phyloP scores from a whole-genome alignment of 768 basidiomycete genomes.

The Pleurotus cornucopiae region DNA sequence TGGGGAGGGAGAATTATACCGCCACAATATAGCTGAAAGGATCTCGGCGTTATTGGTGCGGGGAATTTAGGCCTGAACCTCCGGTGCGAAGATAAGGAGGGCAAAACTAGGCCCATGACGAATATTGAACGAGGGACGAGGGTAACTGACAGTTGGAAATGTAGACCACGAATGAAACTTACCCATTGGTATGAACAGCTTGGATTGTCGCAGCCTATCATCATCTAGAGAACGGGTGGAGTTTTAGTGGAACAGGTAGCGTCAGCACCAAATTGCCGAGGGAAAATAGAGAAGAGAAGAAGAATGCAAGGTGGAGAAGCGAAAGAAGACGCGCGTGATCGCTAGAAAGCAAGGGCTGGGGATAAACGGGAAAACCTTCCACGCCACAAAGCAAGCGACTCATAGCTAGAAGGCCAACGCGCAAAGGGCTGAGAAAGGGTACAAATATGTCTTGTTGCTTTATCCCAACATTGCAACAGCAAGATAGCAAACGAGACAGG shows the following conservation, averaged over 20 bases:
- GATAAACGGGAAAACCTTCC: neutral
- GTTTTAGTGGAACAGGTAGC: neutral
- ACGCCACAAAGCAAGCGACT: neutral
- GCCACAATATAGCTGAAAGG: neutral
- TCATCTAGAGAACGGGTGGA: constrained; percentile 16
- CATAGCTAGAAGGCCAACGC: neutral
- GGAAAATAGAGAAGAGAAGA: neutral
- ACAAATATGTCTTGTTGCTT: neutral
- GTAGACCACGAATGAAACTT: constrained; percentile 11
- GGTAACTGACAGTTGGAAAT: too few relatives aligned
- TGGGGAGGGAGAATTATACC: neutral
- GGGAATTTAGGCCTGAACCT: neutral
- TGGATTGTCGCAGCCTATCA: constrained; percentile 53
- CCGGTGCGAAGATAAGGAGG: neutral
- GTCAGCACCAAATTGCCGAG: neutral
- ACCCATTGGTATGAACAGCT: constrained; percentile 54
- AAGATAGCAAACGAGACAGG: neutral
- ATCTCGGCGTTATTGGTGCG: neutral
- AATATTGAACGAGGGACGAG: neutral
- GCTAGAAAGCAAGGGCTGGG: neutral
- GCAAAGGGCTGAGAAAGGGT: neutral
- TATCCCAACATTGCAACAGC: neutral
- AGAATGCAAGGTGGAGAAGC: neutral
- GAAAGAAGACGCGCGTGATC: neutral
- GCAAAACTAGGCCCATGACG: neutral